phyloP scores from a whole-genome alignment of 2,329 filamentous ascomycete species.

The Cladosporium cucumerinum region DNA sequence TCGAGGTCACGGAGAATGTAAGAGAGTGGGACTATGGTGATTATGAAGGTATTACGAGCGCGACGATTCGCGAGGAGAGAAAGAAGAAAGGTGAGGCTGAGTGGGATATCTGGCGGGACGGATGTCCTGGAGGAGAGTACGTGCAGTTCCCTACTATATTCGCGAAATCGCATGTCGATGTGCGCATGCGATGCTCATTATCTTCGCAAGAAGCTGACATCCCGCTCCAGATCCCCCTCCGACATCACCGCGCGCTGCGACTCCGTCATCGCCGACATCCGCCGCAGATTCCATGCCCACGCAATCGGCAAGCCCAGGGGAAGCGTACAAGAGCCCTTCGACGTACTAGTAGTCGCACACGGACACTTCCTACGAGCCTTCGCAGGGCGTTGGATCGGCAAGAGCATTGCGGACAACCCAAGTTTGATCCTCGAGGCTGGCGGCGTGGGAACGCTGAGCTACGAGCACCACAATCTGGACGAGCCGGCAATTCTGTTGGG shows the following conservation, averaged over 20 bases:
- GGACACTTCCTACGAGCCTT: constrained; percentile 86
- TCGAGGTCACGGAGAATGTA: constrained; percentile 51
- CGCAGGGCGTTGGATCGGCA: constrained; percentile 79
- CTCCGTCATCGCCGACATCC: constrained; percentile 70
- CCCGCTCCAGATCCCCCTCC: constrained; percentile 56
- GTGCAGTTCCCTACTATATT: constrained; percentile 7
- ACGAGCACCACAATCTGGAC: constrained; percentile 48
- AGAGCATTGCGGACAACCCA: constrained; percentile 70
- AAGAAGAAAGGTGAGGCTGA: constrained; percentile 48
- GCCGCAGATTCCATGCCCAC: constrained; percentile 45
- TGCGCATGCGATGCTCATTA: background rate
- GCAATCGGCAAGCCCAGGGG: constrained; percentile 53
- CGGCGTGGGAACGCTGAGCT: constrained; percentile 51
- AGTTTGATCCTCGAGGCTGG: constrained; percentile 73
- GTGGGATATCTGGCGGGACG: constrained; percentile 89
- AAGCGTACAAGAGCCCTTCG: constrained; percentile 45
- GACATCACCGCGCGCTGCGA: constrained; percentile 73
- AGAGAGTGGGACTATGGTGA: constrained; percentile 62
- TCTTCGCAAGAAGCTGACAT: background rate
- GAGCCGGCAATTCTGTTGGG: constrained; percentile 52
- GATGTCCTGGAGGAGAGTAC: constrained; percentile 71
- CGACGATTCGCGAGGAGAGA: constrained; percentile 50
- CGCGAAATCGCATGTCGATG: background rate
- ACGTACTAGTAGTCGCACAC: constrained; percentile 80
- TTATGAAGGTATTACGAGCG: constrained; percentile 57